These are phyloP conservation scores for Euryodendron excelsum DNA, from an alignment of 148 eudicot species.

Conservation along the genomic window DNA sequence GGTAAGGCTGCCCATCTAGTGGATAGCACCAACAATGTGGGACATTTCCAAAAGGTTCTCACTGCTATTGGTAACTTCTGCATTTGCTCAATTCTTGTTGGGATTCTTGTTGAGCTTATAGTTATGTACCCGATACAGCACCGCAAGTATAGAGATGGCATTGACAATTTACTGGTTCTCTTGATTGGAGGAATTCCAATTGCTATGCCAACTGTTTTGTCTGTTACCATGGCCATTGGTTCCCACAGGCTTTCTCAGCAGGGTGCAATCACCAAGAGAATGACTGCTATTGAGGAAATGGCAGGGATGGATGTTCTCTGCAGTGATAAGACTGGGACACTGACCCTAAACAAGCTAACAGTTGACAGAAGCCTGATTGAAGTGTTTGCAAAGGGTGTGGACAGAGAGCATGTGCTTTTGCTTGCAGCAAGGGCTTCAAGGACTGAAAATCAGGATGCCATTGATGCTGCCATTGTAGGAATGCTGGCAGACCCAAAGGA, in stretches of 20 bases:
- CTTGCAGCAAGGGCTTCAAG: slow-evolving; percentile 81
- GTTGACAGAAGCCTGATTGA: slow-evolving; percentile 57
- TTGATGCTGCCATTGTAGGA: slow-evolving; percentile 72
- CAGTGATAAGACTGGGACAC: slow-evolving; percentile 76
- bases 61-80: slow-evolving; percentile 73
- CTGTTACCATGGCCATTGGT: slow-evolving; percentile 78
- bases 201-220: slow-evolving; percentile 74
- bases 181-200: slow-evolving; percentile 74
- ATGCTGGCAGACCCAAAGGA: slow-evolving; percentile 80
- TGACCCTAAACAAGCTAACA: slow-evolving; percentile 65
- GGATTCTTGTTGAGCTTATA: slow-evolving; percentile 54
- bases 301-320: slow-evolving; percentile 85
- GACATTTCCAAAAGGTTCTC: slow-evolving; percentile 71
- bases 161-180: slow-evolving; percentile 61
- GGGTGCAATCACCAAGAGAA: slow-evolving; percentile 78
- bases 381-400: slow-evolving; percentile 65
- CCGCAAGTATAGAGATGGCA: slow-evolving; percentile 55
- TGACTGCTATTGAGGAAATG: slow-evolving; percentile 89
- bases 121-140: slow-evolving; percentile 63
- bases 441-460: slow-evolving; percentile 78
- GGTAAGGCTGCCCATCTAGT: slow-evolving; percentile 84
- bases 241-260: slow-evolving; percentile 68
- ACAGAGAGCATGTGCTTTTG: slow-evolving; percentile 51
- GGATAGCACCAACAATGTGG: slow-evolving; percentile 68
- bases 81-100: slow-evolving; percentile 60